Percentiles rank a stretch among this genome's conserved stretches.
Evolutionary conservation across 371 early-diverging fungal species (phyloP).

Genomic region (Vairimorpha ceranae): DNA sequence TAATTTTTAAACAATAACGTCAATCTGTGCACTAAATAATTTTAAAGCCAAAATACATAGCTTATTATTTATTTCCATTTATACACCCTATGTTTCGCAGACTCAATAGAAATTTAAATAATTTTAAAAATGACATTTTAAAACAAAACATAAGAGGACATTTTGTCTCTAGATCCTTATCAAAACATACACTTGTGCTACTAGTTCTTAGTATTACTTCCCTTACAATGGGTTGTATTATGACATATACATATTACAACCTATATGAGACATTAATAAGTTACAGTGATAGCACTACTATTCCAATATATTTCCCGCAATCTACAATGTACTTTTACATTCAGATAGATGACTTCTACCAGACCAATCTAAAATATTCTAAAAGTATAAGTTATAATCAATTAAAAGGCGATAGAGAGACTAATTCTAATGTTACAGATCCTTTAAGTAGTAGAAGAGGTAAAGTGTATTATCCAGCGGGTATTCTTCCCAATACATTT

Average conservation of each 20-base stretch:
- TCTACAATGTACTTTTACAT: slow-evolving; percentile 50
- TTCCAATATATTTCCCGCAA: slow-evolving; percentile 11
- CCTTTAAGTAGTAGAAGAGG: slow-evolving; percentile 63
- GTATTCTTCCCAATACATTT: slow-evolving; percentile 87
- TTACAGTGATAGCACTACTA: background rate
- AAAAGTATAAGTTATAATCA: slow-evolving; percentile 76
- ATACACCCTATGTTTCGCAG: too few relatives aligned
- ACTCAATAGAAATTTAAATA: background rate
- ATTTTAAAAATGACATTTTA: background rate
- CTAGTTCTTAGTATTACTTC: slow-evolving; percentile 1
- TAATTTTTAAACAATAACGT: too few relatives aligned
- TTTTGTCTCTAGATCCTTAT: background rate
- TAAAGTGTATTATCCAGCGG: slow-evolving; percentile 81
- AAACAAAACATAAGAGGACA: background rate
- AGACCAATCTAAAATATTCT: slow-evolving; percentile 87
- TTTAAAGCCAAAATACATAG: too few relatives aligned
- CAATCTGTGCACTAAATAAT: too few relatives aligned
- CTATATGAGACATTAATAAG: slow-evolving; percentile 9
- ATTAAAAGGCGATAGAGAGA: slow-evolving; percentile 67
- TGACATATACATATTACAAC: slow-evolving; percentile 16
- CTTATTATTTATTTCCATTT: too few relatives aligned
- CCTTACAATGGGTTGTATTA: slow-evolving; percentile 7
- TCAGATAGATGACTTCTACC: slow-evolving; percentile 85
- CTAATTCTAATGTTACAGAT: slow-evolving; percentile 60
- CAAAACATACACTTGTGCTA: background rate